Percentiles rank a stretch among this genome's conserved stretches.
These are phyloP conservation scores for Dacryopinax primogenitus DNA, from an alignment of 768 basidiomycete species.

Conservation along the genomic window DNA sequence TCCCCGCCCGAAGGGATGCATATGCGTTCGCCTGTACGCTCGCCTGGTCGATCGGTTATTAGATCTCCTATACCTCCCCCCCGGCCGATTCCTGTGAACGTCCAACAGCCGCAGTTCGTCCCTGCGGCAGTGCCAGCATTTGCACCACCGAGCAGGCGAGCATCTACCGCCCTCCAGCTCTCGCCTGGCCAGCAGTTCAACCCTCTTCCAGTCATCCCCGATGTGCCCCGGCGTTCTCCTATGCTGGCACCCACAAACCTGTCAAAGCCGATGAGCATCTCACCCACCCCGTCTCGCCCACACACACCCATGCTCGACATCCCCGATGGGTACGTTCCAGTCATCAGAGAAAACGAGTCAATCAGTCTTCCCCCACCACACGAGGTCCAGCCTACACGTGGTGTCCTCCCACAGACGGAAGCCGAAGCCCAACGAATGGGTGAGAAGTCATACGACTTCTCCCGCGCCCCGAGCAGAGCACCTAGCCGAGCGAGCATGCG, in stretches of 20 bases:
- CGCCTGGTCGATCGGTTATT: not conserved
- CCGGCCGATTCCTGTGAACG: not conserved
- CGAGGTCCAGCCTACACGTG: not conserved
- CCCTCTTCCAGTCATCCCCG: not conserved
- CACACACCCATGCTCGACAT: not conserved
- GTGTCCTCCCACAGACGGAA: not conserved
- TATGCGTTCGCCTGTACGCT: not conserved
- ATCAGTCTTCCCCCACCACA: not conserved
- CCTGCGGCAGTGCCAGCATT: no score
- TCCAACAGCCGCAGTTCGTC: not conserved
- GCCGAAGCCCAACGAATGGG: not conserved
- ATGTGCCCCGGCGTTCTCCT: not conserved
- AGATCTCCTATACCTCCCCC: not conserved
- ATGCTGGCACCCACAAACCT: not conserved
- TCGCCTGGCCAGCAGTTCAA: not conserved
- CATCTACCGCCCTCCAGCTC: not conserved
- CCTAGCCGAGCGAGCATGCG: not conserved
- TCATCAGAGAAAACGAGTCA: not conserved
- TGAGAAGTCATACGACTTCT: not conserved
- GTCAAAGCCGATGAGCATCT: not conserved
- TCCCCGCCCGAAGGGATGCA: no score
- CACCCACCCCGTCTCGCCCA: not conserved
- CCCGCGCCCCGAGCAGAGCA: not conserved
- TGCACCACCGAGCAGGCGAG: not conserved
- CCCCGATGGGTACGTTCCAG: constrained; percentile 1